phyloP scores from a whole-genome alignment of 345 rosid species.

The Euphorbia lathyris region DNA sequence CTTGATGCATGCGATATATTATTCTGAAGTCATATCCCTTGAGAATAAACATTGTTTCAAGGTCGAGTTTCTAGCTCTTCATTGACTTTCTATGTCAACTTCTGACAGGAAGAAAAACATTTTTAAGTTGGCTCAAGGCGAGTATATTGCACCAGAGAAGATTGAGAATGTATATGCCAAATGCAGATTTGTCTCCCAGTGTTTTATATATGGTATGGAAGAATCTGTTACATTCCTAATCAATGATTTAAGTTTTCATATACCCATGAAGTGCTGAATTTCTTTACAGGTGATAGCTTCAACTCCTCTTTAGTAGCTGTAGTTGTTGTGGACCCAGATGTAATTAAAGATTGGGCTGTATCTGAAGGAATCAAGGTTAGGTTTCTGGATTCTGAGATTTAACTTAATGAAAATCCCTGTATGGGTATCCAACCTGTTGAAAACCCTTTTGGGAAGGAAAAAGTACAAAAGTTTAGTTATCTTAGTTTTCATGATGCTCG shows the following conservation, averaged over 20 bases:
- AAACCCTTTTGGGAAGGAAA: too few species aligned
- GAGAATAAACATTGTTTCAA: neutral
- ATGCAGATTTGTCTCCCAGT: constrained; percentile 41
- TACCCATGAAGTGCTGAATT: constrained; percentile 16
- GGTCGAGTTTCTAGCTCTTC: neutral
- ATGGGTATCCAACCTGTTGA: too few species aligned
- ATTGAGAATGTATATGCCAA: constrained; percentile 41
- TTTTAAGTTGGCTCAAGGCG: constrained; percentile 53
- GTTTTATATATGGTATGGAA: constrained; percentile 37
- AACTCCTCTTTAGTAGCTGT: constrained; percentile 73
- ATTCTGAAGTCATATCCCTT: neutral
- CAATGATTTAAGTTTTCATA: constrained; percentile 10
- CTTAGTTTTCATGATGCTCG: neutral
- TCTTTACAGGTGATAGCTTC: constrained; percentile 76
- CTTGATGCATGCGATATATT: neutral
- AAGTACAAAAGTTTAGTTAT: neutral
- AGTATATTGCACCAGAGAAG: constrained; percentile 49
- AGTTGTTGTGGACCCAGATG: constrained; percentile 72
- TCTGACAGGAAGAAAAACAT: constrained; percentile 40
- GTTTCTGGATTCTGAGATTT: neutral
- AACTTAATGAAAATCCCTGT: neutral
- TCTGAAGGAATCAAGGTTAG: constrained; percentile 66
- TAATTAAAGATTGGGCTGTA: constrained; percentile 70
- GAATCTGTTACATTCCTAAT: neutral
- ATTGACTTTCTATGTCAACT: constrained; percentile 1